Evolutionary conservation across 805 yeast species (phyloP).

Genomic region (Yarrowia phangngaensis): DNA sequence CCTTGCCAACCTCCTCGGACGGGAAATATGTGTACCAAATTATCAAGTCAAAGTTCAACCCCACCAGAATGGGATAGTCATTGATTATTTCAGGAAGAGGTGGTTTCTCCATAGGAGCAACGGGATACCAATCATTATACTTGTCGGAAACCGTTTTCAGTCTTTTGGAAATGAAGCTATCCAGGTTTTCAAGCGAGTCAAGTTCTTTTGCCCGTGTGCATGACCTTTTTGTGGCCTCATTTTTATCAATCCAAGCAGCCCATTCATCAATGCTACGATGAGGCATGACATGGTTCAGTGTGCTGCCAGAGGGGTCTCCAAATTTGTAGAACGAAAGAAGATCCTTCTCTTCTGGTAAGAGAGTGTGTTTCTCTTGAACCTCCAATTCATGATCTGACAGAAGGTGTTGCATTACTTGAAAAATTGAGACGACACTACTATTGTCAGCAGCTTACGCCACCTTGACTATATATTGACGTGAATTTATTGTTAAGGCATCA

Average conservation of each 20-base stretch:
- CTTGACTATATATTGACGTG: no score
- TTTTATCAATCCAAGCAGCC: conserved; percentile 4
- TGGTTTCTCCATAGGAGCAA: conserved; percentile 6
- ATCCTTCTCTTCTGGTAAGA: neutral
- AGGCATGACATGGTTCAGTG: conserved; percentile 5
- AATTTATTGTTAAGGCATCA: no score
- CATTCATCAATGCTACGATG: conserved; percentile 14
- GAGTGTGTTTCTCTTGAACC: no score
- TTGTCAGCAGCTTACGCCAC: no score
- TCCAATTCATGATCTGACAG: no score
- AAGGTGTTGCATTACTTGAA: no score
- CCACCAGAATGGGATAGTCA: conserved; percentile 1
- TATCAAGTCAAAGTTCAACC: neutral
- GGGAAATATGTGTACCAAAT: conserved; percentile 1
- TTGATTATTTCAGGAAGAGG: neutral
- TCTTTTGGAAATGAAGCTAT: no score
- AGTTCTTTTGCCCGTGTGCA: no score
- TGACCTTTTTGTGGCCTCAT: neutral
- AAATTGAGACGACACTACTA: no score
- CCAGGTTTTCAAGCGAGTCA: no score
- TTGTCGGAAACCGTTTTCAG: neutral
- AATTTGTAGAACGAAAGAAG: neutral
- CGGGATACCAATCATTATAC: conserved; percentile 10
- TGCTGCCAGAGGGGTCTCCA: neutral
- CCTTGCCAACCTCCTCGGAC: neutral